phyloP scores from a whole-genome alignment of 352 stramenopile genomes.

The Saprolegnia parasitica region DNA sequence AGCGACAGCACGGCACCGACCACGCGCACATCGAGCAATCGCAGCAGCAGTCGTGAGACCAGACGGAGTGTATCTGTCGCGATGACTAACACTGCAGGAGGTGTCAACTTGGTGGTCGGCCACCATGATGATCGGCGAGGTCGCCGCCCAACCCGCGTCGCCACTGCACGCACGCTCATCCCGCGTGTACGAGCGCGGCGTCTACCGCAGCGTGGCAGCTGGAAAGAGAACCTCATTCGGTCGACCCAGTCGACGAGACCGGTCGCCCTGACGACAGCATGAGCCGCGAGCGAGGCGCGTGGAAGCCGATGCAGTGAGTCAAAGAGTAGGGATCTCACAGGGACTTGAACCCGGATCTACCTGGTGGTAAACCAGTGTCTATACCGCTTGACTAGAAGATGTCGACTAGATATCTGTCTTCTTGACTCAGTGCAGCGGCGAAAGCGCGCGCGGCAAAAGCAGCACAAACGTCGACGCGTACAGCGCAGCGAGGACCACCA shows the following conservation, averaged over 20 bases:
- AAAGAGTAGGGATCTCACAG: no score
- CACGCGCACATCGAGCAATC: constrained; percentile 24
- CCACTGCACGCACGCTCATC: constrained; percentile 34
- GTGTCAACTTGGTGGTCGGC: constrained; percentile 47
- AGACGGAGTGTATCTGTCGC: no score
- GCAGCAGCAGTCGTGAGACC: no score
- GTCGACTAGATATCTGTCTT: no score
- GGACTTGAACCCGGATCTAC: no score
- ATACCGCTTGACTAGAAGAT: no score
- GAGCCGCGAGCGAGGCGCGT: background rate
- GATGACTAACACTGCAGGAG: constrained; percentile 29
- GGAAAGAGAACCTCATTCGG: background rate
- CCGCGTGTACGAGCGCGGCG: no score
- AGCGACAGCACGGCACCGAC: constrained; percentile 29
- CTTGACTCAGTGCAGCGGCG: background rate
- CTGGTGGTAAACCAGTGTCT: no score
- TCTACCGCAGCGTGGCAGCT: background rate
- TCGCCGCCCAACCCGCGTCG: constrained; percentile 37
- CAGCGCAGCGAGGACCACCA: background rate
- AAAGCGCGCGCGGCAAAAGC: background rate
- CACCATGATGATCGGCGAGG: constrained; percentile 39
- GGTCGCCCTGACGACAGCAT: background rate
- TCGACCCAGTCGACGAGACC: background rate
- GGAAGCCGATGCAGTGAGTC: background rate
- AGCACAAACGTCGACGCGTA: background rate